Conservation (phyloP, 768 basidiomycete genomes). For the Agaricus sinodeliciosus region DNA sequence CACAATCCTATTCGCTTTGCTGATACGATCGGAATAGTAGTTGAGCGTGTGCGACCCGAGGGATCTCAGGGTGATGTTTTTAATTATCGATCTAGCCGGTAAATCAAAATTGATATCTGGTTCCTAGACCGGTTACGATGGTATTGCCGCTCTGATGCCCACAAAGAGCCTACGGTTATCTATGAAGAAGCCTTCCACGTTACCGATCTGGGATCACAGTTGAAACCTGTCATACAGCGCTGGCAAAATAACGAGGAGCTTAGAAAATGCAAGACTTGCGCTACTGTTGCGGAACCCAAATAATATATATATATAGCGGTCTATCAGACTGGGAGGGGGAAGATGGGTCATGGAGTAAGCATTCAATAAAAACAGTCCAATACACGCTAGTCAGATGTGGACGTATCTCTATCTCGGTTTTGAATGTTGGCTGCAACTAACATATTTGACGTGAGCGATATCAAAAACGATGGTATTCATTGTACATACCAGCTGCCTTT, state of each 20-base stretch:
- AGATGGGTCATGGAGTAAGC: neutral
- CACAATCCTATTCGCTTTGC: constrained; percentile 93
- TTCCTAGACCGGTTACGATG: constrained; percentile 78
- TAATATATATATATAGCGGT: constrained; percentile 12
- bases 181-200: constrained; percentile 80
- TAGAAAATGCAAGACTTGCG: constrained; percentile 70
- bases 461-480: neutral
- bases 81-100: neutral
- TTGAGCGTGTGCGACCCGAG: constrained; percentile 81
- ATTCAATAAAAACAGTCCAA: neutral
- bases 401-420: neutral
- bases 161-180: constrained; percentile 34
- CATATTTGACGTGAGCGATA: neutral
- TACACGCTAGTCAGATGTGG: no score
- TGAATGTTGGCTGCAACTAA: neutral
- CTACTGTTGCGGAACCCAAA: constrained; percentile 34
- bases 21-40: constrained; percentile 86
- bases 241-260: constrained; percentile 68
- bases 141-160: constrained; percentile 72
- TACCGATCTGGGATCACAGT: constrained; percentile 86
- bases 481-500: constrained; percentile 17
- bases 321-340: neutral
- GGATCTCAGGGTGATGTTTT: constrained; percentile 52
- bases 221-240: constrained; percentile 83
- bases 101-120: neutral